Conservation (phyloP, 768 basidiomycete genomes). For the Auriculariales sp. region DNA sequence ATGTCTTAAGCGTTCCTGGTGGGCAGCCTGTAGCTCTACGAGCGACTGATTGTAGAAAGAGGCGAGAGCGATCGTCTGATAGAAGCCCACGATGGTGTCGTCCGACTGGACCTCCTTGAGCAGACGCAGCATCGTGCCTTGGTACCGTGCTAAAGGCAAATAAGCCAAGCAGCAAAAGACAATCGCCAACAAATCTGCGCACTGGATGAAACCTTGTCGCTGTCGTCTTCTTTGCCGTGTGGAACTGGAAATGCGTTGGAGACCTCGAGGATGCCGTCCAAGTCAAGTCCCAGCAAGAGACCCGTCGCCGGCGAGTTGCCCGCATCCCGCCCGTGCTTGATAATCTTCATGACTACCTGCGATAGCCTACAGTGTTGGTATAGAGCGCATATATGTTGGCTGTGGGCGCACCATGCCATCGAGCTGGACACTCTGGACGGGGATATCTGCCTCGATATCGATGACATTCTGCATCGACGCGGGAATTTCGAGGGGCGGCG, state of each 20-base stretch:
- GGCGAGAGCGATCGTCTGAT: slow-evolving; percentile 76
- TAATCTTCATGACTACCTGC: slow-evolving; percentile 84
- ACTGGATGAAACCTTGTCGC: not conserved
- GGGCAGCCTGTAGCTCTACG: slow-evolving; percentile 71
- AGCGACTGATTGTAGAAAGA: slow-evolving; percentile 74
- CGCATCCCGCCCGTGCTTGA: slow-evolving; percentile 81
- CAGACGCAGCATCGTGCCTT: slow-evolving; percentile 70
- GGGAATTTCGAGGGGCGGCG: slow-evolving; percentile 65
- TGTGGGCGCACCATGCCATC: slow-evolving; percentile 61
- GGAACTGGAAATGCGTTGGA: slow-evolving; percentile 84
- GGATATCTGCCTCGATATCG: slow-evolving; percentile 85
- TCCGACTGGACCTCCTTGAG: slow-evolving; percentile 85
- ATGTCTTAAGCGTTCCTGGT: slow-evolving; percentile 73
- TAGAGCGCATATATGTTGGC: not conserved
- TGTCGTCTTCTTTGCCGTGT: slow-evolving; percentile 55
- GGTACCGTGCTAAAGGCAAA: slow-evolving; percentile 67
- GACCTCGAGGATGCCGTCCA: slow-evolving; percentile 82
- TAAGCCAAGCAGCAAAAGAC: slow-evolving; percentile 5
- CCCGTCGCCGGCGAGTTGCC: slow-evolving; percentile 65
- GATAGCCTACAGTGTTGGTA: not conserved
- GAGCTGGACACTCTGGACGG: slow-evolving; percentile 63
- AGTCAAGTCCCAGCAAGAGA: slow-evolving; percentile 77
- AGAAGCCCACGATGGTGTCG: slow-evolving; percentile 87
- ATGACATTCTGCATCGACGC: slow-evolving; percentile 86
- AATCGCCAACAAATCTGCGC: slow-evolving; percentile 1